These are phyloP conservation scores for Lathyrus aphaca DNA, from an alignment of 306 rosid species.

Conservation along the genomic window DNA sequence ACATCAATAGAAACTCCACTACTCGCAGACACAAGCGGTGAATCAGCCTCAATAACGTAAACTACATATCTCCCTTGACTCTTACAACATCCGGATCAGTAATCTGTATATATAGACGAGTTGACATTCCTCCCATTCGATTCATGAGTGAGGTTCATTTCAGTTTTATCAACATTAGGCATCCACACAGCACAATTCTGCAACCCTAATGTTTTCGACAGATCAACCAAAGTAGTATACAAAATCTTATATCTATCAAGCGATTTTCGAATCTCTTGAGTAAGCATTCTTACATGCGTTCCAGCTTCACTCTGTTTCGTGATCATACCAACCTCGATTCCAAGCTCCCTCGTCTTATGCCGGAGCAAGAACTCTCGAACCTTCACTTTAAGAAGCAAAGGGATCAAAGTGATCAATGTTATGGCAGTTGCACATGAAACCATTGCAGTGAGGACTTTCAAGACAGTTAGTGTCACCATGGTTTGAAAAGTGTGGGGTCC, in stretches of 20 bases:
- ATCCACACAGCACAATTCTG: constrained; percentile 95
- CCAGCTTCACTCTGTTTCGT: constrained; percentile 74
- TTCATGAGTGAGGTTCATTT: constrained; percentile 77
- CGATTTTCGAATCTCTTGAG: constrained; percentile 90
- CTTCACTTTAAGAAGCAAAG: constrained; percentile 85
- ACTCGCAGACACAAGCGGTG: constrained; percentile 64
- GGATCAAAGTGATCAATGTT: constrained; percentile 79
- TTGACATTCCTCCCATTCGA: constrained; percentile 58
- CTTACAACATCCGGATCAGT: constrained; percentile 59
- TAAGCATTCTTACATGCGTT: constrained; percentile 85
- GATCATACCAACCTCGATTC: constrained; percentile 75
- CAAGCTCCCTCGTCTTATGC: constrained; percentile 86
- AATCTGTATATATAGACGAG: constrained; percentile 53
- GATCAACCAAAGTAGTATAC: constrained; percentile 74
- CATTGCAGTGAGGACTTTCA: constrained; percentile 81
- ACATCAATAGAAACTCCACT: constrained; percentile 54
- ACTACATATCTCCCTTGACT: constrained; percentile 59
- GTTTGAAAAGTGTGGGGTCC: constrained; percentile 79
- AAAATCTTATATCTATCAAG: constrained; percentile 77
- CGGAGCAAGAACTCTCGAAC: constrained; percentile 82
- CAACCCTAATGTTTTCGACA: constrained; percentile 77
- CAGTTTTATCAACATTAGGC: constrained; percentile 72
- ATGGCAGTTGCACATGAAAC: constrained; percentile 85
- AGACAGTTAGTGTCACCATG: constrained; percentile 73
- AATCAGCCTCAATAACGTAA: constrained; percentile 51